Evolutionary conservation across 78 protist genomes (phyloP).

Genomic region (Chrysochromulina parva): DNA sequence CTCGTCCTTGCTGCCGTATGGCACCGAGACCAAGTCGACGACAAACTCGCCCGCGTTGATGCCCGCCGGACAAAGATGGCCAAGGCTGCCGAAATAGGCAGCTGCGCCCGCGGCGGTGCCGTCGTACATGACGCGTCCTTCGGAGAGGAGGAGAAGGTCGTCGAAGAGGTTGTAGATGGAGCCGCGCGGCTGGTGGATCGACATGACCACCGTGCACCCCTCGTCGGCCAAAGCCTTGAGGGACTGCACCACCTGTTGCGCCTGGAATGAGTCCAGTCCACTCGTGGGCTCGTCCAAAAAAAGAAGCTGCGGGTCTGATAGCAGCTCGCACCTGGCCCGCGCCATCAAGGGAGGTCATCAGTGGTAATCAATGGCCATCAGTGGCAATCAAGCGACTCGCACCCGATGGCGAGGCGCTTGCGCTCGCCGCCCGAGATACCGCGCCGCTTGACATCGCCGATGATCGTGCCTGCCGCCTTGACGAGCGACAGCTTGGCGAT

Average conservation of each 20-base stretch:
- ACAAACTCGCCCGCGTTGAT: not conserved
- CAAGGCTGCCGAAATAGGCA: not conserved
- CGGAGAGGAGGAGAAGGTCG: conserved; percentile 21
- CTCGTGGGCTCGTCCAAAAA: conserved; percentile 26
- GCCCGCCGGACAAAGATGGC: not conserved
- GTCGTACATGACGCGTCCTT: not conserved
- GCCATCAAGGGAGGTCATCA: too few relatives aligned
- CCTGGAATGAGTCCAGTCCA: not conserved
- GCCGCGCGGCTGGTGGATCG: conserved; percentile 7
- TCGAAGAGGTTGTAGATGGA: not conserved
- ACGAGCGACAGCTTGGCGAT: not conserved
- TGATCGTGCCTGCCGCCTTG: not conserved
- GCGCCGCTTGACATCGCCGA: not conserved
- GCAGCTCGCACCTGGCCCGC: not conserved
- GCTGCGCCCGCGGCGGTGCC: not conserved
- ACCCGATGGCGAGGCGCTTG: conserved; percentile 11
- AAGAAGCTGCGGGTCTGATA: not conserved
- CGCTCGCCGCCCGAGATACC: conserved; percentile 14
- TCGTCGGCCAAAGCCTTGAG: not conserved
- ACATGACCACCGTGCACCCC: not conserved
- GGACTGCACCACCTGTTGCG: not conserved
- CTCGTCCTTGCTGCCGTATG: not conserved
- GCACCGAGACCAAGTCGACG: not conserved
- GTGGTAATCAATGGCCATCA: too few relatives aligned
- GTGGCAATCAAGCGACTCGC: not conserved